phyloP scores from a whole-genome alignment of 2,329 filamentous ascomycete genomes.

The Ceratocystis albifundus region DNA sequence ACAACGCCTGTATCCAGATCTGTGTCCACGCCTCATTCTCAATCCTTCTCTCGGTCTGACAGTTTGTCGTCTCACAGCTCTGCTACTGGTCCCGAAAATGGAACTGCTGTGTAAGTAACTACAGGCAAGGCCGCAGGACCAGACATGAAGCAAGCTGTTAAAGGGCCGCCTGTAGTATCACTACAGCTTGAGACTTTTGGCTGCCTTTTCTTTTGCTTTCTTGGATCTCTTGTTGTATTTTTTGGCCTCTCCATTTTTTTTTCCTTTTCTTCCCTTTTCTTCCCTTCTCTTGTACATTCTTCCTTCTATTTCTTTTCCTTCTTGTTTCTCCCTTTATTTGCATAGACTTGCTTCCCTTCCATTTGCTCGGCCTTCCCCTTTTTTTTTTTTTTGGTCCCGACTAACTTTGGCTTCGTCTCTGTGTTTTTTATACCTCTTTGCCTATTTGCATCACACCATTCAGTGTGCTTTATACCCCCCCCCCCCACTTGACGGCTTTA shows the following conservation, averaged over 20 bases:
- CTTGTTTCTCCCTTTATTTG: not conserved
- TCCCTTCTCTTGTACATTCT: not conserved
- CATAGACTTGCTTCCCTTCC: not conserved
- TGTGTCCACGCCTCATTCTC: not conserved
- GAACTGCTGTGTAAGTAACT: no score
- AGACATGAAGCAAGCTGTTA: no score
- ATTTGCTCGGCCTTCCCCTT: not conserved
- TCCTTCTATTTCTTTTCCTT: not conserved
- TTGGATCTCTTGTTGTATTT: constrained; percentile 14
- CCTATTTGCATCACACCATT: not conserved
- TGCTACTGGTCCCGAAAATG: no score
- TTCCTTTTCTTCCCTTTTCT: no score
- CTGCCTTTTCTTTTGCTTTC: constrained; percentile 16
- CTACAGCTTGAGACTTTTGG: not conserved
- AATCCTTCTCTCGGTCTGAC: no score
- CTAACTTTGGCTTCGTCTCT: not conserved
- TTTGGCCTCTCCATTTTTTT: not conserved
- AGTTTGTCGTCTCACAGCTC: no score
- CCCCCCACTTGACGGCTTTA: not conserved
- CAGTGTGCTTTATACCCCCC: not conserved
- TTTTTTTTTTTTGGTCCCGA: not conserved
- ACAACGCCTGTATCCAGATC: not conserved
- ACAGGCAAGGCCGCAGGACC: no score
- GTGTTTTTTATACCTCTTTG: not conserved
- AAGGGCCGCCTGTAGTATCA: no score